Percentiles rank a stretch among this genome's conserved stretches.
phyloP scores from a whole-genome alignment of 305 asterid species.

The Plantago rigida region DNA sequence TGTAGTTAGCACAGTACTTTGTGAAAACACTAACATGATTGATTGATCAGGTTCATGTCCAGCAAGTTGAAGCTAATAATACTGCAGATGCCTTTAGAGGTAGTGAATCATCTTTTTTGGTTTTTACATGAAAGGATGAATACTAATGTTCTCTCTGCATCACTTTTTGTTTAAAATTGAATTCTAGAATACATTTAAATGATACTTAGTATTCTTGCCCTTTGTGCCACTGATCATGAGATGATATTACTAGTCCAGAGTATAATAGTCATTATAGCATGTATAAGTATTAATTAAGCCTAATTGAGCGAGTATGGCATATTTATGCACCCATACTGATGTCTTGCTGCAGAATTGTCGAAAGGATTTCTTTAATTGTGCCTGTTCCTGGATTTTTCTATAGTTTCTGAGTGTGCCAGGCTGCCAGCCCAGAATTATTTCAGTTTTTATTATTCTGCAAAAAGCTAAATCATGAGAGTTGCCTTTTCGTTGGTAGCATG shows the following conservation, averaged over 20 bases:
- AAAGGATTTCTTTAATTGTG: background rate
- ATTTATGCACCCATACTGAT: background rate
- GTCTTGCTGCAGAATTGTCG: slow-evolving; percentile 15
- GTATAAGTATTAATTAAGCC: background rate
- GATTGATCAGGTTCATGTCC: slow-evolving; percentile 61
- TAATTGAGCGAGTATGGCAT: no score
- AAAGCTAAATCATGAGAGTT: background rate
- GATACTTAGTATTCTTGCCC: slow-evolving; percentile 9
- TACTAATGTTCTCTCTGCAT: slow-evolving; percentile 1
- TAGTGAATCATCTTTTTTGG: slow-evolving; percentile 25
- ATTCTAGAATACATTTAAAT: slow-evolving; percentile 5
- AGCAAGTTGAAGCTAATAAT: slow-evolving; percentile 60
- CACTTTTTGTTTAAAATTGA: slow-evolving; percentile 11
- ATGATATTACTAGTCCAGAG: slow-evolving; percentile 2
- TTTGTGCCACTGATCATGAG: background rate
- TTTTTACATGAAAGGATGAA: slow-evolving; percentile 6
- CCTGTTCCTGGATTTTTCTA: background rate
- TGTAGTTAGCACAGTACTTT: background rate
- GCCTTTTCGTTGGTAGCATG: background rate
- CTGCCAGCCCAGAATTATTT: background rate
- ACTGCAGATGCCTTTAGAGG: slow-evolving; percentile 54
- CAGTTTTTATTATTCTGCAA: background rate
- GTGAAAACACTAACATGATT: background rate
- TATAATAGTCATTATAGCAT: background rate
- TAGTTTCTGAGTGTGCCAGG: background rate